Conservation (phyloP, 805 yeast genomes). For the Yamadazyma phyllophila region DNA sequence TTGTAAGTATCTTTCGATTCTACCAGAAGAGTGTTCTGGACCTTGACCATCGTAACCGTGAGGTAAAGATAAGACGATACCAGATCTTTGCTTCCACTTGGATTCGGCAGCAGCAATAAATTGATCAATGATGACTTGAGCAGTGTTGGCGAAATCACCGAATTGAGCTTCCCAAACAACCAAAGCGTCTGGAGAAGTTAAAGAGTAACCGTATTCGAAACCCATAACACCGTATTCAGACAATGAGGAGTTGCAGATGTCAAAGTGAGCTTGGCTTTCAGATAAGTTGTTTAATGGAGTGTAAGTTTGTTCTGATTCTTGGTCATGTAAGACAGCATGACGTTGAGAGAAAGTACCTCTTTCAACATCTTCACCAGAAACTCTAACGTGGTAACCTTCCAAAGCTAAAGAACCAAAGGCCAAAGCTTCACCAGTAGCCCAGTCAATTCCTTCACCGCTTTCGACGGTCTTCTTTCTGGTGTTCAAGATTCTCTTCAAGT, state of each 20-base stretch:
- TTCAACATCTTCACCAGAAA: slow-evolving; percentile 99
- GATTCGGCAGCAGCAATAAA: slow-evolving; percentile 95
- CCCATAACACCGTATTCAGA: slow-evolving; percentile 99
- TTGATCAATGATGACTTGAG: slow-evolving; percentile 96
- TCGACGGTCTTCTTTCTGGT: slow-evolving; percentile 84
- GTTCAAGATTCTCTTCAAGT: slow-evolving; percentile 89
- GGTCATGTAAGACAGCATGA: slow-evolving; percentile 97
- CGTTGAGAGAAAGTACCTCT: slow-evolving; percentile 99
- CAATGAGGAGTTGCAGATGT: slow-evolving; percentile 88
- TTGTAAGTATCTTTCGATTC: slow-evolving; percentile 95
- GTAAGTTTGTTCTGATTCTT: slow-evolving; percentile 75
- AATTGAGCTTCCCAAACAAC: slow-evolving; percentile 99
- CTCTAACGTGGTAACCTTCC: slow-evolving; percentile 96
- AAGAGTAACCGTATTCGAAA: slow-evolving; percentile 97
- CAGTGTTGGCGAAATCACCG: slow-evolving; percentile 99
- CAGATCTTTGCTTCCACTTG: slow-evolving; percentile 99
- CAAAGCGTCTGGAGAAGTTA: slow-evolving; percentile 94
- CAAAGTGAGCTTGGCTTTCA: slow-evolving; percentile 81
- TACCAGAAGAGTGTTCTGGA: slow-evolving; percentile 98
- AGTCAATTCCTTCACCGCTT: slow-evolving; percentile 91
- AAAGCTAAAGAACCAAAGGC: slow-evolving; percentile 89
- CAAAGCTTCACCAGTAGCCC: slow-evolving; percentile 99
- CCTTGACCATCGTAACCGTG: slow-evolving; percentile 99
- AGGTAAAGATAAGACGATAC: slow-evolving; percentile 90
- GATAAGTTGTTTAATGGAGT: slow-evolving; percentile 81